Percentiles rank a stretch among this genome's conserved stretches.
Conservation (phyloP, 2,329 filamentous ascomycete genomes). For the Hymenoscyphus fructigenus region DNA sequence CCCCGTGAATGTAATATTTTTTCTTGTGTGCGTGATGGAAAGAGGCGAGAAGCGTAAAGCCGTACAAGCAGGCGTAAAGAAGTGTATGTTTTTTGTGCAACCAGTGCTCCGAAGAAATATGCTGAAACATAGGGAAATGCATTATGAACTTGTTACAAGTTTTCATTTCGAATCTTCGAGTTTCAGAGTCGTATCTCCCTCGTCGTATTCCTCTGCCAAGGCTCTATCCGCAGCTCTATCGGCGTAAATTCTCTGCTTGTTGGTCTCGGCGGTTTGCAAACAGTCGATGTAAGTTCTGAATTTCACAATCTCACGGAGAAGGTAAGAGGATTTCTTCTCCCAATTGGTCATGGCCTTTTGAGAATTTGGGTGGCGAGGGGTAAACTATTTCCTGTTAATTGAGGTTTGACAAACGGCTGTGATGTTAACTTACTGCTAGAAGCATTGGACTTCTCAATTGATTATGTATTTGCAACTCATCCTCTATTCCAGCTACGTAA, state of each 20-base stretch:
- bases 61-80: background rate
- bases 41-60: background rate
- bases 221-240: conserved; percentile 48
- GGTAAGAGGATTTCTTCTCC: conserved; percentile 91
- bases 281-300: conserved; percentile 94
- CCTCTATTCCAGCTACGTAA: conserved; percentile 84
- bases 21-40: background rate
- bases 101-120: background rate
- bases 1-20: background rate
- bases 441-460: conserved; percentile 84
- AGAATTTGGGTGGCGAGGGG: conserved; percentile 77
- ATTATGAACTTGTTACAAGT: background rate
- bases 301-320: conserved; percentile 93
- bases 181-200: conserved; percentile 20
- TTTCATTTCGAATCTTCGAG: conserved; percentile 9
- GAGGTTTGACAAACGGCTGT: background rate
- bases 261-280: conserved; percentile 66
- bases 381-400: conserved; percentile 55
- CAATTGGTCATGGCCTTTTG: conserved; percentile 90
- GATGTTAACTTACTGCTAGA: conserved; percentile 59
- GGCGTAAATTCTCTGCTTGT: conserved; percentile 67
- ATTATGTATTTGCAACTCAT: conserved; percentile 84
- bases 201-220: conserved; percentile 26
- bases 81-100: background rate
- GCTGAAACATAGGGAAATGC: background rate